Base-by-base conservation (phyloP, 2,329 filamentous ascomycete species). In the Trichoderma guizhouense region DNA sequence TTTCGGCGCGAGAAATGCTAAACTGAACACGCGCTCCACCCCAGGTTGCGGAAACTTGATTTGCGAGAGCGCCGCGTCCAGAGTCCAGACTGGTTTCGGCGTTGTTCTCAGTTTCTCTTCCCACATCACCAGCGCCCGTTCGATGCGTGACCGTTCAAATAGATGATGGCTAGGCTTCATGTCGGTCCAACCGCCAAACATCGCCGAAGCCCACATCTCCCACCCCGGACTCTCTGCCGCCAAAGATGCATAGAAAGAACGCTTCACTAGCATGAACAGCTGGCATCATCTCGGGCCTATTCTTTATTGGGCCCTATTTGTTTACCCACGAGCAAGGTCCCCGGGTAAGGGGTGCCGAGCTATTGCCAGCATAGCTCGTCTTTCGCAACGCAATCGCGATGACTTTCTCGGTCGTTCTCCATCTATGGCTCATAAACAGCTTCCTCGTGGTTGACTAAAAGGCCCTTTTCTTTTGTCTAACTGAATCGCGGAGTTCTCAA, bases 101-200 rank as follows among this genome's bases (percentile, higher is more conserved):
- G 43, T 36, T 12, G 15, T 65, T 65, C 28, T 53, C 47, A 21
- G 43, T 15, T 26, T 30, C n/a, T 18, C 7, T 26, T 53, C 39
- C 43, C 18, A 65, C 18, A 53, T 14, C 28, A 5, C 28, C 28
- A 21, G 47, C 24, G 43, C 62, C n/a, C 30, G 47, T 30, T 26
- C 28, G 14, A 11, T 53, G 28, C 28, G 24, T 24, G 47, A 12
- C n/a, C 5, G 47, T 53, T 24, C 21, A 3, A 11, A 53, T 53
- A 53, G 62, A 30, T 64, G 61, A 28, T 64, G 62, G 3, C 62
- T 64, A 64, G 62, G 62, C 62, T 64, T 64, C 39, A 64, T 64
- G 62, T 64, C 62, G 62, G 62, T 64, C 26, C 30, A 64, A 64
- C 62, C 39, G 18, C 30, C 24, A 51, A 64, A 8, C 62, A 64